Evolutionary conservation across 1,284 basidiomycete species (phyloP), one percentile per base, ranked within the genome.

Genomic region (Coniferiporia weirii): DNA sequence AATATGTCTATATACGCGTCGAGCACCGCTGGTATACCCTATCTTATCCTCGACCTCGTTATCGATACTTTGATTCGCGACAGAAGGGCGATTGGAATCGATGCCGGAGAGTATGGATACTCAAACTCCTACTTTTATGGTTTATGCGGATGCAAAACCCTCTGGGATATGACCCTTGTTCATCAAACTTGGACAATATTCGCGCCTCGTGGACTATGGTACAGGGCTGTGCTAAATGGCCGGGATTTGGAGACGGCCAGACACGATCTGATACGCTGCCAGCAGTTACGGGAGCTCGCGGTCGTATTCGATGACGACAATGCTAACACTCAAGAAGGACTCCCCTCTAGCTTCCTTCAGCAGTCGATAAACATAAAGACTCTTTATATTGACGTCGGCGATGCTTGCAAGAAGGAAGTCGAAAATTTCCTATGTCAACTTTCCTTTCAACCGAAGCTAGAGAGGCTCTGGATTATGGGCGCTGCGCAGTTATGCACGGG

Each of bases 181-280:
- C 59, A 61, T 48, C 38, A 50, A 38, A 20, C 59, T 13, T 61
- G 59, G 59, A 61, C 49, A 9, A 35, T 22, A 1, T 6, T 44
- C 43, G 59, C 43, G 1, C 54, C 43, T 15, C 22, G 54, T 20
- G 45, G 40, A 6, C 49, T 61, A 17, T 54, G 54, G 40, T 43
- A 32, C 36, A 47, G 57, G 38, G 35, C 22, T 17, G 52, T 54
- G 27, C 5, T 59, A 17, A 20, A 49, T 15, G 36, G 35, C 19
- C 9, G 34, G 12, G 50, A 43, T n/a, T 8, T 52, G 5, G 10
- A 6, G 13, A 9, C 34, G 13, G 1, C 32, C 22, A 20, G 3
- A 9, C 13, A 19, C 10, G 10, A 15, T 10, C 15, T 40, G 10
- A 15, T 34, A 35, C 34, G 43, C 7, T 57, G 49, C 32, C 10